A percentile compares a stretch with the other conserved stretches of the same genome.
These are phyloP conservation scores for Tetraselmis striata DNA, from an alignment of 139 green algal genomes.

Conservation along the genomic window DNA sequence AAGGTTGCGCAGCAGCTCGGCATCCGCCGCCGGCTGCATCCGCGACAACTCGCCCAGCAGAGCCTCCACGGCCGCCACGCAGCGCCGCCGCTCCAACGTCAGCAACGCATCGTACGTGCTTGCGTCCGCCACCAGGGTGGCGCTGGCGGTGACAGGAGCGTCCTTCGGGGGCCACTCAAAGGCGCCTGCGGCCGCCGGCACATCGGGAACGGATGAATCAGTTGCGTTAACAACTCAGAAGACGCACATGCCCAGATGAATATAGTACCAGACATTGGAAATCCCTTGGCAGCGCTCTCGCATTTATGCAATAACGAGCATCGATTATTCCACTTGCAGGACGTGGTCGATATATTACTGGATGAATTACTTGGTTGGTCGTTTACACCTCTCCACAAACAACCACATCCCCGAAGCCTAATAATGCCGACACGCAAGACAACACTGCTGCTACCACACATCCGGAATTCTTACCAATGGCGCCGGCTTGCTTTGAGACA, in stretches of 20 bases:
- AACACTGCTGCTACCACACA: too few species aligned
- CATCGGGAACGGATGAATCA: background rate
- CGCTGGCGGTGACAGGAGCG: background rate
- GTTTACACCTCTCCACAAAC: too few species aligned
- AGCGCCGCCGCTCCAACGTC: background rate
- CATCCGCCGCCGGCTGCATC: background rate
- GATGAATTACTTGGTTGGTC: too few species aligned
- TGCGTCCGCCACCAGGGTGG: background rate
- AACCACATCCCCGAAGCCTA: too few species aligned
- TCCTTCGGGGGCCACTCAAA: background rate
- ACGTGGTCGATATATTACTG: background rate
- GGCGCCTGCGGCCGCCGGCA: background rate
- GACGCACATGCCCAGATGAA: background rate
- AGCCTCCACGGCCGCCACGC: background rate
- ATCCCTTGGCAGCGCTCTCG: background rate
- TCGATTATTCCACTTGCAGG: too few species aligned
- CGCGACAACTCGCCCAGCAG: background rate
- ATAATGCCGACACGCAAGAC: too few species aligned
- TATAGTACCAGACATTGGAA: background rate
- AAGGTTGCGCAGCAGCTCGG: background rate
- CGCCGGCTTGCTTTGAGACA: too few species aligned
- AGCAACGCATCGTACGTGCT: background rate
- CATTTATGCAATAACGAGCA: background rate
- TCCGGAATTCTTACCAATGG: too few species aligned
- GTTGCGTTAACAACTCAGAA: background rate